Percentiles rank a stretch among this genome's conserved stretches.
These are phyloP conservation scores for Calendula officinalis DNA, from an alignment of 129 eudicot genomes.

Conservation along the genomic window DNA sequence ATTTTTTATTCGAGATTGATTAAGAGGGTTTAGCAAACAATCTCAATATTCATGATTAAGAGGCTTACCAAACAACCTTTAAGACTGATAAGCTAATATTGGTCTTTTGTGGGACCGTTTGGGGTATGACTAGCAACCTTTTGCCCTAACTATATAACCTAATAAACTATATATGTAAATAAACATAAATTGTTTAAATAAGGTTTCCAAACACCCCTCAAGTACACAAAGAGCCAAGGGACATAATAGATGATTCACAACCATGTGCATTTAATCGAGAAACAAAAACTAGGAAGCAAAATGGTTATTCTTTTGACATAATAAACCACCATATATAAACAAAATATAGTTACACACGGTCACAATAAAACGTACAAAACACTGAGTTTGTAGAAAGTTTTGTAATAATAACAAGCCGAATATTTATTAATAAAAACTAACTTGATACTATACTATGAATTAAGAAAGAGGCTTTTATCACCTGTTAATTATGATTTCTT, in stretches of 20 bases:
- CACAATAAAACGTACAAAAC: slow-evolving; percentile 29
- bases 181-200: not conserved
- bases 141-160: too few species aligned
- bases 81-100: too few species aligned
- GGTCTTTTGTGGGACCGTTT: too few species aligned
- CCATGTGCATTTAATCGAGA: not conserved
- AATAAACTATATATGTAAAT: too few species aligned
- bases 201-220: not conserved
- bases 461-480: slow-evolving; percentile 20
- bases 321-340: slow-evolving; percentile 36
- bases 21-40: too few species aligned
- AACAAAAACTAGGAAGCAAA: slow-evolving; percentile 17
- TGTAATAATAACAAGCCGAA: slow-evolving; percentile 20
- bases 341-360: slow-evolving; percentile 34
- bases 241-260: not conserved
- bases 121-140: too few species aligned
- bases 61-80: too few species aligned
- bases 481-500: slow-evolving; percentile 26
- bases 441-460: slow-evolving; percentile 38
- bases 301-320: slow-evolving; percentile 11
- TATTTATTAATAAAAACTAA: slow-evolving; percentile 18
- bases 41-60: too few species aligned
- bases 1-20: too few species aligned
- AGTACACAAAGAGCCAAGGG: not conserved
- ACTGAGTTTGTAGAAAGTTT: slow-evolving; percentile 19